Percentiles rank a stretch among this genome's conserved stretches.
Conservation (phyloP, 2,329 filamentous ascomycete genomes). For the Pezicula radicicola region DNA sequence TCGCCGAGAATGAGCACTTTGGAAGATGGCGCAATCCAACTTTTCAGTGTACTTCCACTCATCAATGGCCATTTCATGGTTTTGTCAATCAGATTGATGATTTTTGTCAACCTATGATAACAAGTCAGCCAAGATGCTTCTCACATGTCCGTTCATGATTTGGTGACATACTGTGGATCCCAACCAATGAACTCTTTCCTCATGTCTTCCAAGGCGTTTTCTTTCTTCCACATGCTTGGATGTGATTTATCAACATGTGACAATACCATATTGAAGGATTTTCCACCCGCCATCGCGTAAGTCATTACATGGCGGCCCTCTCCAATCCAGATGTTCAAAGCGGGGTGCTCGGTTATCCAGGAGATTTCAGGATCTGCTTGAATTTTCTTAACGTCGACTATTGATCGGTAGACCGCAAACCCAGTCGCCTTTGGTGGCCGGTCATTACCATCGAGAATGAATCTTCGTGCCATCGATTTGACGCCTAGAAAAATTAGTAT, state of each 20-base stretch:
- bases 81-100: conserved; percentile 32
- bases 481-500: too few species aligned
- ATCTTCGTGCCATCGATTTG: too few species aligned
- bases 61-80: conserved; percentile 17
- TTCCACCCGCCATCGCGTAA: conserved; percentile 38
- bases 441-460: too few species aligned
- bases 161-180: conserved; percentile 25
- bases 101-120: conserved; percentile 27
- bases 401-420: too few species aligned
- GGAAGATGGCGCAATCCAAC: conserved; percentile 7
- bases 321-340: conserved; percentile 25
- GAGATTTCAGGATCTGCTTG: too few species aligned
- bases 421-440: too few species aligned
- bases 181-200: conserved; percentile 29
- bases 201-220: conserved; percentile 30
- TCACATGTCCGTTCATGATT: background rate
- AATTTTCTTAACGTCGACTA: too few species aligned
- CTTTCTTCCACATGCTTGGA: conserved; percentile 25
- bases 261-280: conserved; percentile 43
- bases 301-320: conserved; percentile 42
- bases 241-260: conserved; percentile 37
- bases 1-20: conserved; percentile 36
- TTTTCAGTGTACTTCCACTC: background rate
- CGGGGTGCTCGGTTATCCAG: too few species aligned
- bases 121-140: background rate